Percentiles rank a stretch among this genome's conserved stretches.
These are phyloP conservation scores for Tympanopsis confertula DNA, from an alignment of 2,329 filamentous ascomycete species.

Conservation along the genomic window DNA sequence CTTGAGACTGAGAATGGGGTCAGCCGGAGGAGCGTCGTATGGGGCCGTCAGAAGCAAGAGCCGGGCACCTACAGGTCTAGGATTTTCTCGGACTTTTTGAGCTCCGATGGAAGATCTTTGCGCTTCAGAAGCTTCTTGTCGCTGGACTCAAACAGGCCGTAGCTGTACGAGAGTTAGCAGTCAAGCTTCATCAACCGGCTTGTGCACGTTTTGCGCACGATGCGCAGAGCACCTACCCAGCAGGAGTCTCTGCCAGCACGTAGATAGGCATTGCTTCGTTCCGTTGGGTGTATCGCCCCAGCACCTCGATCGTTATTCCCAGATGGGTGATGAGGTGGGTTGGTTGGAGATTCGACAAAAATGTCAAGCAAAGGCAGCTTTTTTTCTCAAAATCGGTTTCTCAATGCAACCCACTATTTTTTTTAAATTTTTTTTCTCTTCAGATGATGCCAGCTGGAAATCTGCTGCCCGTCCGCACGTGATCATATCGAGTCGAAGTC, in stretches of 20 bases:
- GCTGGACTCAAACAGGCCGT: slow-evolving; percentile 94
- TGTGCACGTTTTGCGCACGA: background rate
- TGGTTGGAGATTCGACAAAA: too few species aligned
- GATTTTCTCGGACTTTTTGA: slow-evolving; percentile 71
- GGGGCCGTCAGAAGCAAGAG: slow-evolving; percentile 4
- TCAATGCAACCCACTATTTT: too few species aligned
- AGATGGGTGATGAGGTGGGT: too few species aligned
- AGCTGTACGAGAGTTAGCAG: slow-evolving; percentile 23
- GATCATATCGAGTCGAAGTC: too few species aligned
- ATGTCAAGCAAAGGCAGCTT: too few species aligned
- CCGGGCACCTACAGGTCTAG: slow-evolving; percentile 62
- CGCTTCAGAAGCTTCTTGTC: slow-evolving; percentile 96
- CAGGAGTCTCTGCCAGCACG: slow-evolving; percentile 86
- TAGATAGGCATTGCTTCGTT: slow-evolving; percentile 67
- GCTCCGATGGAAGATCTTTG: slow-evolving; percentile 65
- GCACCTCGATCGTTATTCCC: too few species aligned
- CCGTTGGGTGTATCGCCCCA: slow-evolving; percentile 4
- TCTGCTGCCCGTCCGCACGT: too few species aligned
- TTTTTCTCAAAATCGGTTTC: too few species aligned
- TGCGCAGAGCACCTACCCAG: slow-evolving; percentile 32
- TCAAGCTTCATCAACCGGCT: background rate
- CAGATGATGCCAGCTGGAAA: too few species aligned
- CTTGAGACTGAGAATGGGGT: slow-evolving; percentile 60
- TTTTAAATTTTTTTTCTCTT: too few species aligned
- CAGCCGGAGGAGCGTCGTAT: too few species aligned